Percentiles rank a stretch among this genome's conserved stretches.
Evolutionary conservation across 176 grass and related monocot genomes (phyloP).

Genomic region (Zoysia pacifica): DNA sequence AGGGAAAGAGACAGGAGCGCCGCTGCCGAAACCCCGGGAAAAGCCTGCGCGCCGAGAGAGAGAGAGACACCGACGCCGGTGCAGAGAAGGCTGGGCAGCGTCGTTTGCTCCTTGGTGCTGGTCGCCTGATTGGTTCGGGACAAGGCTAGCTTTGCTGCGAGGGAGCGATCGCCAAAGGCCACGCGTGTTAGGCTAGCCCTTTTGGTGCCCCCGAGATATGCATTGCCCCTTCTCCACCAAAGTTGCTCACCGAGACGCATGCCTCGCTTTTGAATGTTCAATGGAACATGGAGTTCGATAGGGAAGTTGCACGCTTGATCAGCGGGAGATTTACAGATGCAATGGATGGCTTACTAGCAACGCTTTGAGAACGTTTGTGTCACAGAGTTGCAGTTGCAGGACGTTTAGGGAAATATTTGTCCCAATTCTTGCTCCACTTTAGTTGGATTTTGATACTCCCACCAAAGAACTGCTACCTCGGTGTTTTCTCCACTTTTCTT

Average conservation of each 20-base stretch:
- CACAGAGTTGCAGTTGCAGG: not conserved
- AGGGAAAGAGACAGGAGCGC: not conserved
- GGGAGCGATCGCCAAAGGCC: conserved; percentile 26
- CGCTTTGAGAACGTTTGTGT: not conserved
- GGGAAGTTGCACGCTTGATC: not conserved
- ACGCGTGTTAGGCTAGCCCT: conserved; percentile 16
- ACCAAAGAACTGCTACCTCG: no score
- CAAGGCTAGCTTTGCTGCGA: not conserved
- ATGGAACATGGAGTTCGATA: not conserved
- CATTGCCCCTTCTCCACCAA: not conserved
- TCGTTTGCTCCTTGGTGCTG: conserved; percentile 1
- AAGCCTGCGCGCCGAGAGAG: not conserved
- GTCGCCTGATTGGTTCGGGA: not conserved
- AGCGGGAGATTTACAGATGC: not conserved
- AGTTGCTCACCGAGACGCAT: not conserved
- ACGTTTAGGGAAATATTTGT: conserved; percentile 19
- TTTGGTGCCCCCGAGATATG: conserved; percentile 27
- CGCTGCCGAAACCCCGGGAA: conserved; percentile 11
- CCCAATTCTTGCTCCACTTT: no score
- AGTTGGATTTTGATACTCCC: no score
- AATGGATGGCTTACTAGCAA: not conserved
- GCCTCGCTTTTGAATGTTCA: conserved; percentile 7
- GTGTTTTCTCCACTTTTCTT: not conserved
- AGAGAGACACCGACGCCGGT: not conserved
- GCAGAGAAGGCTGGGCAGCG: not conserved